Conservation (phyloP, 1,139 yeast genomes). For the Saccharomyces hybrid region DNA sequence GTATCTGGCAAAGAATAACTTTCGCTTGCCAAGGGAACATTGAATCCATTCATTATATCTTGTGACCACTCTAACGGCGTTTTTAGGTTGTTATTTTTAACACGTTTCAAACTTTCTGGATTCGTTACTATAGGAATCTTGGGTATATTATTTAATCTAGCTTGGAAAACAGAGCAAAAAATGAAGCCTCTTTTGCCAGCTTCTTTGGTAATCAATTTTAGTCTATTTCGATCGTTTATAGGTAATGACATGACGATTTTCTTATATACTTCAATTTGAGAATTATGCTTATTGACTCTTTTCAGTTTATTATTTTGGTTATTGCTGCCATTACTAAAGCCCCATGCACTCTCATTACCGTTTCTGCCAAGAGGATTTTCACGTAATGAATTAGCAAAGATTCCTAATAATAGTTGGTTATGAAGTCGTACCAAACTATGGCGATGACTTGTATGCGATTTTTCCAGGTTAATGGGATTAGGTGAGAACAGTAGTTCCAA, state of each 20-base stretch:
- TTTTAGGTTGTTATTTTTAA: slow-evolving; percentile 35
- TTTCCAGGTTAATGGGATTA: slow-evolving; percentile 13
- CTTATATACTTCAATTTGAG: slow-evolving; percentile 72
- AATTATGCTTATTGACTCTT: slow-evolving; percentile 28
- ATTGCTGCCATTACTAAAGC: slow-evolving; percentile 26
- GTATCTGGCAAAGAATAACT: slow-evolving; percentile 76
- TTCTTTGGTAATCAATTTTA: slow-evolving; percentile 75
- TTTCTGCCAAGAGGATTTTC: slow-evolving; percentile 33
- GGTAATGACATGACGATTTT: slow-evolving; percentile 85
- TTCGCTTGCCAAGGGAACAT: slow-evolving; percentile 75
- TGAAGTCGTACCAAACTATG: slow-evolving; percentile 43
- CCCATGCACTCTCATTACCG: slow-evolving; percentile 26
- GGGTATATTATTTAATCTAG: slow-evolving; percentile 80
- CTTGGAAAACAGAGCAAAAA: slow-evolving; percentile 68
- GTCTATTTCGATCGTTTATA: slow-evolving; percentile 73
- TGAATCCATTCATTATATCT: slow-evolving; percentile 84
- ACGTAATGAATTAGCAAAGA: slow-evolving; percentile 75
- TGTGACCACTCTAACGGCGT: slow-evolving; percentile 80
- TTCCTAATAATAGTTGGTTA: slow-evolving; percentile 71
- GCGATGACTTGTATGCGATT: slow-evolving; percentile 5
- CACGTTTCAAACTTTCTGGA: slow-evolving; percentile 42
- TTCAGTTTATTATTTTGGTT: slow-evolving; percentile 19
- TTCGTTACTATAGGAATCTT: slow-evolving; percentile 67
- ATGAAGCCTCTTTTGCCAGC: slow-evolving; percentile 71
- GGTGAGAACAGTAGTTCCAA: slow-evolving; percentile 23